A percentile compares a stretch with the other conserved stretches of the same genome.
phyloP scores from a whole-genome alignment of 805 yeast genomes.

The Candida incommunis region DNA sequence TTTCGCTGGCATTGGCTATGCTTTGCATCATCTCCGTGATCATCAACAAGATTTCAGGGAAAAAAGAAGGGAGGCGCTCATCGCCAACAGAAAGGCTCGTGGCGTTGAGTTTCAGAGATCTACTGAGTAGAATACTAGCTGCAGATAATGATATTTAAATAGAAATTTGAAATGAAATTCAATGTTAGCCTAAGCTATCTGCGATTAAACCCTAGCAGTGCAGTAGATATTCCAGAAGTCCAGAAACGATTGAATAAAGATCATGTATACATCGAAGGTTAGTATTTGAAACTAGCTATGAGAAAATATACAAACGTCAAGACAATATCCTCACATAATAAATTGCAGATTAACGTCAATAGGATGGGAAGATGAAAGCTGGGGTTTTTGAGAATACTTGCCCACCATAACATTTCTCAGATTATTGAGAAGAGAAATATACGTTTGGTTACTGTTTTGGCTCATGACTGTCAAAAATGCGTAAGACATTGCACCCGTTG shows the following conservation, averaged over 20 bases:
- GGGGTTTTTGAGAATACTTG: slow-evolving; percentile 73
- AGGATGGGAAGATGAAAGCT: slow-evolving; percentile 70
- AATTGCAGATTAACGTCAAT: slow-evolving; percentile 46
- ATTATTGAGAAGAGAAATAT: slow-evolving; percentile 52
- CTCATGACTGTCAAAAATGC: slow-evolving; percentile 55
- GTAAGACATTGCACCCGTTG: slow-evolving; percentile 79
- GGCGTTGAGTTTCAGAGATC: slow-evolving; percentile 12
- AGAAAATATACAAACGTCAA: no score
- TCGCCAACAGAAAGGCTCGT: slow-evolving; percentile 17
- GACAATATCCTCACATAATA: slow-evolving; percentile 30
- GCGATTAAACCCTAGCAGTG: no score
- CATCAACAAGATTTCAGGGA: slow-evolving; percentile 17
- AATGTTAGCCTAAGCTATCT: no score
- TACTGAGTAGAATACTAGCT: neutral
- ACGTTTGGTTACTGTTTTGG: slow-evolving; percentile 51
- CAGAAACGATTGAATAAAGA: no score
- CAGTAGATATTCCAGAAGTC: no score
- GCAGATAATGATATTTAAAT: no score
- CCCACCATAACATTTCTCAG: slow-evolving; percentile 48
- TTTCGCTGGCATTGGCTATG: slow-evolving; percentile 20
- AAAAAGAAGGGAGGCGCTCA: slow-evolving; percentile 14
- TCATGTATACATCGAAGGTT: no score
- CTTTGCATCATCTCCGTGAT: slow-evolving; percentile 16
- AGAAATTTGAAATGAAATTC: neutral
- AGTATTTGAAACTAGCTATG: no score